phyloP scores from a whole-genome alignment of 495 filamentous ascomycete genomes.

The Xylaria curta region DNA sequence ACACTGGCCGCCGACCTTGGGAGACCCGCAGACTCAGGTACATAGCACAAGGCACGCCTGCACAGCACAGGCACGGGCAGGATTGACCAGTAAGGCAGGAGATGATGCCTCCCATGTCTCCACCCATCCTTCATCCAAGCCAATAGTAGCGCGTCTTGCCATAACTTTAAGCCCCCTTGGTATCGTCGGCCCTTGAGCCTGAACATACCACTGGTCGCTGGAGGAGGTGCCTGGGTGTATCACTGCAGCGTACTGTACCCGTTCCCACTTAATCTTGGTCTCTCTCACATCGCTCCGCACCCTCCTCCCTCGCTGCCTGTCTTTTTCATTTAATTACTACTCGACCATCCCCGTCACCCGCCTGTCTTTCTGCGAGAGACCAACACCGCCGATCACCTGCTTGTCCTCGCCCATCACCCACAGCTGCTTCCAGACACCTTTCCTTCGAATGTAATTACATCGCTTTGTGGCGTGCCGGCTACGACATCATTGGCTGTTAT shows the following conservation, averaged over 20 bases:
- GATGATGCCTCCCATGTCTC: constrained; percentile 18
- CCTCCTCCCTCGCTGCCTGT: constrained; percentile 22
- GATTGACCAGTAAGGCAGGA: constrained; percentile 23
- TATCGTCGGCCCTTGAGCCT: constrained; percentile 21
- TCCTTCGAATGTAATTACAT: constrained; percentile 20
- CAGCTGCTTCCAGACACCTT: constrained; percentile 8
- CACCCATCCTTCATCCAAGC: constrained; percentile 25
- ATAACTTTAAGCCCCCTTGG: constrained; percentile 26
- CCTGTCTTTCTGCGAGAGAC: constrained; percentile 29
- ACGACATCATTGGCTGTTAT: constrained; percentile 16
- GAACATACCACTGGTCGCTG: constrained; percentile 4
- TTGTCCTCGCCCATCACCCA: constrained; percentile 10
- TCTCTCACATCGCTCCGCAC: constrained; percentile 31
- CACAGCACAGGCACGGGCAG: constrained; percentile 27
- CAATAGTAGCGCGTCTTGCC: constrained; percentile 22
- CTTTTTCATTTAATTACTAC: constrained; percentile 26
- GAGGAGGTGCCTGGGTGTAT: constrained; percentile 5
- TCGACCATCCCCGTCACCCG: constrained; percentile 26
- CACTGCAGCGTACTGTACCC: constrained; percentile 19
- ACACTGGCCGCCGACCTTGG: neutral
- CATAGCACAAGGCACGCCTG: neutral
- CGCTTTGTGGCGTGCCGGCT: constrained; percentile 18
- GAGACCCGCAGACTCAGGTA: constrained; percentile 13
- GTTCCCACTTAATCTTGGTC: constrained; percentile 24
- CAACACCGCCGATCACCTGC: constrained; percentile 22